Base-by-base conservation (phyloP, 2,329 filamentous ascomycete genomes). In the Pestalotiopsis sp. region DNA sequence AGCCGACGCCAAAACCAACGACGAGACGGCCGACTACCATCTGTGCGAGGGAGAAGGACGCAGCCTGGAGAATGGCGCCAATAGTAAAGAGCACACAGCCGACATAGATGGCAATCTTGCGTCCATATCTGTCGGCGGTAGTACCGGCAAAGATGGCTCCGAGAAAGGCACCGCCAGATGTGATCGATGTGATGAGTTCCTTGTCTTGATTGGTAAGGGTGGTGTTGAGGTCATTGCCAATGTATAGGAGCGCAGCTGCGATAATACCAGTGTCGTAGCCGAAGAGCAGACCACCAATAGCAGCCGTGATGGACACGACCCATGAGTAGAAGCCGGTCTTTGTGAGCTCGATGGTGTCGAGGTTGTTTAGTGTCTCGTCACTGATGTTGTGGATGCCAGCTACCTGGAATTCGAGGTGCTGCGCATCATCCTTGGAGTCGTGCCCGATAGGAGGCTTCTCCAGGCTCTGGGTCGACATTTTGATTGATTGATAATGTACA, bases 1-100 rank as follows among this genome's bases (percentile, higher is more conserved):
- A 81, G 0, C 83, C 82, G n/a, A 85, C 83, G 57, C 85, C 84
- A 9, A 87, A 78, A 3, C 85, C 84, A 52, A 87, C 80, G 2
- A 87, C 72, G 2, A 86, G 75, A 7, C 83, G 79, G 7, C 83
- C 83, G 6, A 83, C 79, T 2, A 78, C 75, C 79, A 85, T 83
- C 68, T 84, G 82, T 0, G 78, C 77, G 17, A 85, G 73, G 12
- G 77, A 77, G 72, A 78, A 82, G 9, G 80, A 69, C 2, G 79
- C 70, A 2, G 73, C 80, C 70, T 81, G 79, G 4, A 82, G 65
- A 39, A 80, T 72, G 13, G 80, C 78, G 27, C 83, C 82, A 31
- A 79, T 67, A 61, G 79, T 74, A 69, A 83, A 83, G 17, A 84
- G 75, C 2, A 79, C 69, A 64, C 80, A 83, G 1, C 79, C 82